Base-by-base conservation (phyloP, 2,329 filamentous ascomycete species). In the Fusarium sp. region DNA sequence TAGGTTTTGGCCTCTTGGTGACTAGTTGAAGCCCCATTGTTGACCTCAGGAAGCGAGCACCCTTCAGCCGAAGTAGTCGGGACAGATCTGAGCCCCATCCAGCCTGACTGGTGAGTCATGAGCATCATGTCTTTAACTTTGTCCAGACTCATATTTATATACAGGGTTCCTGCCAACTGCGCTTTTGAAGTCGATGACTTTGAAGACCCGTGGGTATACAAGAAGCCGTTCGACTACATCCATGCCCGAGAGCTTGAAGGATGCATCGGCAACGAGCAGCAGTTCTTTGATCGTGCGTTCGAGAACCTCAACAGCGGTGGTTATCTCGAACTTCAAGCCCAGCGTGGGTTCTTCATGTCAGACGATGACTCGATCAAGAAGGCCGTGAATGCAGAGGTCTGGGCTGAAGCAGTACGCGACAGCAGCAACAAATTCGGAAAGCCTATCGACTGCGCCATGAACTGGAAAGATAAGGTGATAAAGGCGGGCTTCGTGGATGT, bases 191-290 rank as follows among this genome's bases (percentile, higher is more conserved):
- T 74, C 4, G 71, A 74, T 6, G 71, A 72, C 20, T 73, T 68
- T 26, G 71, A 74, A 49, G 67, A 66, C 6, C 57, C 68, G 7
- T 74, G 71, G 71, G 48, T 74, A 10, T 74, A 72, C 31, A 57
- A 68, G 4, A 72, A 45, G 12, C 58, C 71, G 4, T 74, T 74
- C 26, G 71, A 74, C 42, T 74, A 74, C 9, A 74, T 74, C 18
- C 71, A 74, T 24, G 63, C 67, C 7, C 71, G 71, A 13, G 71
- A 74, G n/a, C n/a, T 74, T 11, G 71, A 74, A 35, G 71, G 71
- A 4, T 74, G 71, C 20, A 72, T 74, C 13, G 17, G 55, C 33
- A 49, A 74, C 14, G 71, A 74, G n/a, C 57, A 74, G 26, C 36
- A 48, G n/a, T 61, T 74, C 5, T 74, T 74, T n/a, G 44, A 66